These are phyloP conservation scores for Hygrophoropsis aurantiaca DNA, from an alignment of 768 basidiomycete species.

Conservation along the genomic window DNA sequence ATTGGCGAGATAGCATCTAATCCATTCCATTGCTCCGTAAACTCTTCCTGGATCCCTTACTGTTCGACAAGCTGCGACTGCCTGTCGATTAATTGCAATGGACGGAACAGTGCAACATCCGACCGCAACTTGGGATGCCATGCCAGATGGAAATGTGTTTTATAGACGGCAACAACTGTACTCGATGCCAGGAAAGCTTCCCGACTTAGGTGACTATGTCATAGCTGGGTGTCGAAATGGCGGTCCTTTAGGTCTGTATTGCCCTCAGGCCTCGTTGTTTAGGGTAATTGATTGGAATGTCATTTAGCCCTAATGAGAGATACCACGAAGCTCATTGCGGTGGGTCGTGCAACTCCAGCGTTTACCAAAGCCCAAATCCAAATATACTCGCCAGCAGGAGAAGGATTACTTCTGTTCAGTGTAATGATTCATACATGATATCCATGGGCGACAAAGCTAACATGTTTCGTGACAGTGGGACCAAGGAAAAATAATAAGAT, in stretches of 20 bases:
- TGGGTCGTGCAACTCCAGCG: conserved; percentile 57
- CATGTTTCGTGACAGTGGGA: conserved; percentile 71
- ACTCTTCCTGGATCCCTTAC: no score
- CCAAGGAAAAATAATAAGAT: conserved; percentile 74
- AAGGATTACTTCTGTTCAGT: conserved; percentile 64
- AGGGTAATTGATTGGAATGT: conserved; percentile 2
- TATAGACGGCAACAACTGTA: conserved; percentile 87
- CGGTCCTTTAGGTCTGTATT: conserved; percentile 77
- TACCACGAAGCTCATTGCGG: conserved; percentile 70
- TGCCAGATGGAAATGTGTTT: conserved; percentile 85
- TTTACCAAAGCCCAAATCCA: conserved; percentile 81
- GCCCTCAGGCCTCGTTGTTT: neutral
- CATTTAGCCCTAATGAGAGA: conserved; percentile 83
- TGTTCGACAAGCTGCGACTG: no score
- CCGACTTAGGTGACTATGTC: conserved; percentile 76
- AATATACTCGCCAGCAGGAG: conserved; percentile 84
- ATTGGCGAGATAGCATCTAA: no score
- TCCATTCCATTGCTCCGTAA: no score
- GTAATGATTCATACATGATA: conserved; percentile 46
- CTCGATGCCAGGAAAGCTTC: conserved; percentile 74
- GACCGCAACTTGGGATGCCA: conserved; percentile 85
- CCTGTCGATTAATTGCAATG: no score
- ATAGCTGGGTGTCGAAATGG: conserved; percentile 82
- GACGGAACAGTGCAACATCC: conserved; percentile 62
- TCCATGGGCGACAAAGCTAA: conserved; percentile 8